These are phyloP conservation scores for Quercus cerris DNA, from an alignment of 306 rosid genomes.

Conservation along the genomic window DNA sequence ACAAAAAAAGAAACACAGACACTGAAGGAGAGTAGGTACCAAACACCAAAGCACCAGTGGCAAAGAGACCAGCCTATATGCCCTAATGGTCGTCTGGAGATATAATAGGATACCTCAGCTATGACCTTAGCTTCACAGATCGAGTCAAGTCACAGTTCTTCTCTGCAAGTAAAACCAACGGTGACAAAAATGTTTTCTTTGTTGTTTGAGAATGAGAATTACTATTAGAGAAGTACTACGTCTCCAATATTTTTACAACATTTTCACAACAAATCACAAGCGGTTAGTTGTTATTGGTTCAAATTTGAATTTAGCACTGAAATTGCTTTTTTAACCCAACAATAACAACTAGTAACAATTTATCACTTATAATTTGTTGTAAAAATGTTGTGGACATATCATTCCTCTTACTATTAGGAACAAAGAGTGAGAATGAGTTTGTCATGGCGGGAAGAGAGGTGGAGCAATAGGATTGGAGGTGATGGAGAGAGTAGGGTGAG, in stretches of 20 bases:
- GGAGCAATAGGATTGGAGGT: constrained; percentile 1
- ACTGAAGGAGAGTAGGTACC: constrained; percentile 24
- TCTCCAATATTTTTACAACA: too few relatives aligned
- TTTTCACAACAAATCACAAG: too few relatives aligned
- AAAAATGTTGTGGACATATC: too few relatives aligned
- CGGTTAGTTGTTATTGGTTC: too few relatives aligned
- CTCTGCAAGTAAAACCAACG: background rate
- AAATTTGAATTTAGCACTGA: too few relatives aligned
- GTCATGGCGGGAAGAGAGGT: constrained; percentile 5
- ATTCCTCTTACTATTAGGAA: background rate
- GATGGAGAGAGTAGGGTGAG: background rate
- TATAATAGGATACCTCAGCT: constrained; percentile 31
- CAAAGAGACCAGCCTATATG: constrained; percentile 36
- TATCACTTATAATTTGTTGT: too few relatives aligned
- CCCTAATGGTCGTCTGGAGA: constrained; percentile 48
- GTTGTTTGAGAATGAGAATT: background rate
- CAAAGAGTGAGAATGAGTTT: background rate
- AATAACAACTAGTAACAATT: too few relatives aligned
- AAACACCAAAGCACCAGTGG: constrained; percentile 42
- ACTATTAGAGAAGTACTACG: too few relatives aligned
- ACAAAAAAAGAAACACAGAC: background rate
- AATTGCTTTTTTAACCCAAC: too few relatives aligned
- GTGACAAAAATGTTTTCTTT: background rate
- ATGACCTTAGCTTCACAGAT: constrained; percentile 16
- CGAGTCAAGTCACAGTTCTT: background rate